Base-by-base conservation (phyloP, 1,284 basidiomycete genomes). In the Austroboletus novae-zelandiae region DNA sequence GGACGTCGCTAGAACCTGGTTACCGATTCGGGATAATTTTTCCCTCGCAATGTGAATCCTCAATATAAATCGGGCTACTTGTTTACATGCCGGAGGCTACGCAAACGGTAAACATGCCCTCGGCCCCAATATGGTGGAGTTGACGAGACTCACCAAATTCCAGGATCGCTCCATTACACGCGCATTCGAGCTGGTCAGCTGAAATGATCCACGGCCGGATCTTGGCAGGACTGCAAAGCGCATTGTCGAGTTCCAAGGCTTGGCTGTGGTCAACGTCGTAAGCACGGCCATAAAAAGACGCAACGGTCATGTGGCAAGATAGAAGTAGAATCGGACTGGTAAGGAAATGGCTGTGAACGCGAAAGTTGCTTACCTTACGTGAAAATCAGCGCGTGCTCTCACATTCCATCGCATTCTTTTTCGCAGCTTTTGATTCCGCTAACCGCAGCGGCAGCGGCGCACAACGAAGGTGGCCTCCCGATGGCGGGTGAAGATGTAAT, bases 281-380 rank as follows among this genome's bases (percentile, higher is more conserved):
- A 36, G 35, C n/a, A 36, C 17, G 8, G 6, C 35, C n/a, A 36
- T 18, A 36, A 36, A 17, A 36, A 36, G 35, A 17, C 7, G 1
- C 8, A 18, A 8, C 5, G 8, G 17, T 36, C n/a, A 36, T 36
- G 35, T 17, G 35, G 35, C 17, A 36, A 36, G 35, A 36, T 18
- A n/a, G 35, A 35, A 36, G 32, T 14, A 6, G 13, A 6, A 17
- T 36, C 35, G 10, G 15, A 18, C 15, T 17, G n/a, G 15, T 17
- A n/a, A 17, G 35, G n/a, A 9, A 42, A 23, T n/a, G 39, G 14
- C 9, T 1, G n/a, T 25, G 31, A 20, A 45, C n/a, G 36, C 11
- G 29, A 32, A 36, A 23, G 20, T 23, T 41, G 37, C 45, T 32
- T 42, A 47, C 47, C 30, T n/a, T 42, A 49, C 47, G 27, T 14